phyloP scores from a whole-genome alignment of 768 basidiomycete species.

The Tylopilus felleus region DNA sequence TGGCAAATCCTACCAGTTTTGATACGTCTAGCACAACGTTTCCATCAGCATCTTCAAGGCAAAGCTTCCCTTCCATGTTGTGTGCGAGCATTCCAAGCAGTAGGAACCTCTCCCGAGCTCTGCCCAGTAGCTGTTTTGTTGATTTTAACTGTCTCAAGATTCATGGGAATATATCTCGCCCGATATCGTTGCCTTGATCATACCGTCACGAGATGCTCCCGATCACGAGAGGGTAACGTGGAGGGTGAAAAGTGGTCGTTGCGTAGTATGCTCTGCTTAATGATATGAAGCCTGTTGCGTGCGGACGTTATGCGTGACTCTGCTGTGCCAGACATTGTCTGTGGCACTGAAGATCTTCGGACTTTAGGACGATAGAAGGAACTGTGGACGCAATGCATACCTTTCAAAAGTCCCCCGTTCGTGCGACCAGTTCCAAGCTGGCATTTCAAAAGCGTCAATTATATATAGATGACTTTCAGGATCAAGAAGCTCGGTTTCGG shows the following conservation, averaged over 20 bases:
- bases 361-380: slow-evolving; percentile 8
- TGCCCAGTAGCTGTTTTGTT: slow-evolving; percentile 92
- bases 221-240: slow-evolving; percentile 83
- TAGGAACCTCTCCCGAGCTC: slow-evolving; percentile 85
- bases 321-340: slow-evolving; percentile 78
- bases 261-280: slow-evolving; percentile 87
- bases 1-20: slow-evolving; percentile 55
- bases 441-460: slow-evolving; percentile 94
- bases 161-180: slow-evolving; percentile 17
- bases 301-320: slow-evolving; percentile 77
- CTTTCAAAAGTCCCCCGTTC: slow-evolving; percentile 87
- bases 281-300: slow-evolving; percentile 84
- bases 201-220: slow-evolving; percentile 86
- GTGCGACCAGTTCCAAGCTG: slow-evolving; percentile 84
- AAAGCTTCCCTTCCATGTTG: slow-evolving; percentile 86
- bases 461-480: slow-evolving; percentile 79
- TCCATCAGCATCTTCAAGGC: slow-evolving; percentile 92
- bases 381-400: slow-evolving; percentile 40
- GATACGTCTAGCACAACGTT: slow-evolving; percentile 85
- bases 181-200: slow-evolving; percentile 25
- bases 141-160: slow-evolving; percentile 68
- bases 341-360: slow-evolving; percentile 43
- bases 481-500: slow-evolving; percentile 66
- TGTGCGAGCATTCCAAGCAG: slow-evolving; percentile 90
- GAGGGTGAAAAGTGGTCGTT: slow-evolving; percentile 99